phyloP scores from a whole-genome alignment of 305 asterid genomes.

The Fraxinus latifolia region DNA sequence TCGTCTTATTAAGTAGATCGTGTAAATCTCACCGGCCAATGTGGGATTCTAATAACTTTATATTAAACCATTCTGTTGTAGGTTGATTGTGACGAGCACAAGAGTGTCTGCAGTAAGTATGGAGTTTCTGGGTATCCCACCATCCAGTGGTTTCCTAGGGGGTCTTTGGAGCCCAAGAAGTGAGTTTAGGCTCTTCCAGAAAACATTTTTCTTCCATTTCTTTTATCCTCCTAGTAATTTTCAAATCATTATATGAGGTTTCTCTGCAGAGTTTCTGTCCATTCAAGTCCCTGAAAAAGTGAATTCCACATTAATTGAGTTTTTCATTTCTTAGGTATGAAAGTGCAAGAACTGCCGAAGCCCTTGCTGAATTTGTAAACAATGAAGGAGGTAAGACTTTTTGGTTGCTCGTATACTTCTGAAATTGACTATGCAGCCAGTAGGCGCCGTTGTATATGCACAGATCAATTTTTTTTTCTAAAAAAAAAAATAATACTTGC shows the following conservation, averaged over 20 bases:
- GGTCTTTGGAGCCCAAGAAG: constrained; percentile 85
- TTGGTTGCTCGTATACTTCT: background rate
- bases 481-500: background rate
- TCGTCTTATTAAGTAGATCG: too few relatives aligned
- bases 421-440: background rate
- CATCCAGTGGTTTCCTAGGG: constrained; percentile 90
- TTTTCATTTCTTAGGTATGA: constrained; percentile 56
- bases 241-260: constrained; percentile 3
- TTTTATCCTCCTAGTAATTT: background rate
- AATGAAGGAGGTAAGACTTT: constrained; percentile 64
- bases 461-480: background rate
- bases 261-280: background rate
- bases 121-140: constrained; percentile 92
- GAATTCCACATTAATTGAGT: constrained; percentile 13
- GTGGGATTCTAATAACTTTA: too few relatives aligned
- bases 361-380: constrained; percentile 77
- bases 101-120: constrained; percentile 69
- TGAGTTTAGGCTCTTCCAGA: constrained; percentile 30
- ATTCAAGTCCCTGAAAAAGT: constrained; percentile 14
- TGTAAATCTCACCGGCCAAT: too few relatives aligned
- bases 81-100: constrained; percentile 95
- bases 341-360: constrained; percentile 77
- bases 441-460: background rate
- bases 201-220: background rate
- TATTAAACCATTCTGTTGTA: constrained; percentile 27